Conservation (phyloP, 495 filamentous ascomycete species). For the Pseudevernia furfuracea region DNA sequence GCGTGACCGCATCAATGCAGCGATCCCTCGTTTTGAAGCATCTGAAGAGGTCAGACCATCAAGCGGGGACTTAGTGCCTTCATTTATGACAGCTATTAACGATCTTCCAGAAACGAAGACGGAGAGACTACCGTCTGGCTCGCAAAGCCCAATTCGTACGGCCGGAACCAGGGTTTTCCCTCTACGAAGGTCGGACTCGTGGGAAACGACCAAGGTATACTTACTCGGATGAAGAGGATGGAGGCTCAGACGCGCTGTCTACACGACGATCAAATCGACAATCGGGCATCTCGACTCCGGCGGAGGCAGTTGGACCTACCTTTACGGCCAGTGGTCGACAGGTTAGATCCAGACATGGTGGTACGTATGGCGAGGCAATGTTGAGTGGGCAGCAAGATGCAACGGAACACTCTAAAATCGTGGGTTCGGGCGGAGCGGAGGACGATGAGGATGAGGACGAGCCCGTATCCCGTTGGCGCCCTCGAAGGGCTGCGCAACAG, state of each 20-base stretch:
- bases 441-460: constrained; percentile 58
- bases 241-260: constrained; percentile 61
- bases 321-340: constrained; percentile 88
- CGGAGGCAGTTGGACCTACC: constrained; percentile 62
- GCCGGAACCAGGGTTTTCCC: constrained; percentile 80
- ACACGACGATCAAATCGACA: constrained; percentile 68
- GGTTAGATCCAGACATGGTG: constrained; percentile 63
- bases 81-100: constrained; percentile 30
- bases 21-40: constrained; percentile 89
- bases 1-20: constrained; percentile 65
- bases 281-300: constrained; percentile 62
- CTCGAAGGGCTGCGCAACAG: constrained; percentile 11
- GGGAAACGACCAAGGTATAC: constrained; percentile 95
- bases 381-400: constrained; percentile 47
- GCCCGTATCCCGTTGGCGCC: constrained; percentile 18
- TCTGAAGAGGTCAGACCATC: constrained; percentile 67
- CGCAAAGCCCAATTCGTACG: constrained; percentile 83
- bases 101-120: constrained; percentile 66
- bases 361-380: constrained; percentile 69
- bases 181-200: constrained; percentile 92
- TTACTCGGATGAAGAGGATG: constrained; percentile 83
- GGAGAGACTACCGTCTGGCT: constrained; percentile 80
- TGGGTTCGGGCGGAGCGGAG: constrained; percentile 47
- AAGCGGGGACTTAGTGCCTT: not conserved
- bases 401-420: constrained; percentile 22